phyloP scores from a whole-genome alignment of 2,329 filamentous ascomycete species.

The Zymoseptoria passerinii region DNA sequence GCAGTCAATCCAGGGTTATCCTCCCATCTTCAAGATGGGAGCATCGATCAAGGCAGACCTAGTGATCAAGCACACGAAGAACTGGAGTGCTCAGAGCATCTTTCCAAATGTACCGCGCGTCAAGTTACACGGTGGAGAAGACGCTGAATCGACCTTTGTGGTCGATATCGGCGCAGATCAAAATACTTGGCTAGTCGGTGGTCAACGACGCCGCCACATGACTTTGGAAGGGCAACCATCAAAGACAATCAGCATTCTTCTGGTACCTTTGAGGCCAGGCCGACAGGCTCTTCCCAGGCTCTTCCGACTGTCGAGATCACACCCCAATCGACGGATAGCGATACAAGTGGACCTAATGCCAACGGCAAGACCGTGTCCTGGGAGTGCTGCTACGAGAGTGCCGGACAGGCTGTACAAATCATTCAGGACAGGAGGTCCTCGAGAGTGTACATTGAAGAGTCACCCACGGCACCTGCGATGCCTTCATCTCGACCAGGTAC shows the following conservation, averaged over 20 bases:
- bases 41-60: conserved; percentile 58
- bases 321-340: conserved; percentile 42
- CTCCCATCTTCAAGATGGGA: conserved; percentile 49
- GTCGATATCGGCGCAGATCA: conserved; percentile 70
- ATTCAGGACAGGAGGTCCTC: conserved; percentile 13
- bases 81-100: conserved; percentile 48
- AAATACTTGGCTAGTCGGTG: conserved; percentile 79
- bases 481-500: conserved; percentile 12
- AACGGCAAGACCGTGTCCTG: conserved; percentile 41
- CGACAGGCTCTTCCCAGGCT: conserved; percentile 72
- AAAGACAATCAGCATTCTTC: conserved; percentile 56
- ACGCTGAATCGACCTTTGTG: conserved; percentile 55
- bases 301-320: conserved; percentile 73
- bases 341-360: conserved; percentile 14
- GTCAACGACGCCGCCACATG: conserved; percentile 71
- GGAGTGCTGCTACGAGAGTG: conserved; percentile 73
- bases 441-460: conserved; percentile 12
- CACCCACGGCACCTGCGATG: neutral
- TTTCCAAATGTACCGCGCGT: conserved; percentile 18
- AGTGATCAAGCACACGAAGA: conserved; percentile 47
- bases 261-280: conserved; percentile 74
- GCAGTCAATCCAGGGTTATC: conserved; percentile 13
- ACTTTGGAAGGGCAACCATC: conserved; percentile 33
- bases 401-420: conserved; percentile 69
- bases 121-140: conserved; percentile 11